Evolutionary conservation across 108 stramenopile genomes (phyloP), one percentile per base, ranked within the genome.

Genomic region (Chaetoceros tenuissimus): DNA sequence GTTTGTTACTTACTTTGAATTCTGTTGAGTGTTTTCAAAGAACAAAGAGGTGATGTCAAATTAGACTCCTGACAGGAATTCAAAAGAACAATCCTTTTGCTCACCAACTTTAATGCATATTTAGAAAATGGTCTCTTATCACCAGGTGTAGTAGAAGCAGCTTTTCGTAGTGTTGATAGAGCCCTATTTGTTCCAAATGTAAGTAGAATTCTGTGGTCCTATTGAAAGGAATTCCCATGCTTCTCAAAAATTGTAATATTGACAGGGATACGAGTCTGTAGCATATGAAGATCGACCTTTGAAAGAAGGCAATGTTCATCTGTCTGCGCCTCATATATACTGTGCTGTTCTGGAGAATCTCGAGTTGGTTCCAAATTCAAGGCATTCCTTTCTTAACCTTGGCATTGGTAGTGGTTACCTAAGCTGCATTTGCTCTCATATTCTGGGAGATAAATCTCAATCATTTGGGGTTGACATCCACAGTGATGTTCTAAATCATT

Each of bases 241-340:
- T 28, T 19, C 27, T 8, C 26, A 27, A 3, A 19, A 23, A 27
- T 19, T 23, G n/a, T 24, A 5, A 27, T 23, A 27, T 18, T 21
- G 24, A 19, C 34, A 73, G 72, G 68, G 72, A 57, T 55, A 54
- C 28, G 74, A 80, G 46, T 31, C 69, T 22, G 40, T 74, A 43
- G 90, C 91, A 2, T 76, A 92, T 55, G 65, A 72, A 8, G 91
- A 92, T 54, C 83, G 84, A 50, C 91, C 91, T 16, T 57, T 92
- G 30, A 75, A 73, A 46, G 85, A 85, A 31, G 91, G 81, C 13
- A 80, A 79, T 56, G 71, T 92, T 28, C 94, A 96, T 60, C 78
- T 93, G n/a, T 87, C 84, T n/a, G 91, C 94, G 23, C 94, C 94
- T 7, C 91, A 93, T 48, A 93, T 96, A 31, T 96, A 96, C 59